A percentile compares a stretch with the other conserved stretches of the same genome.
phyloP scores from a whole-genome alignment of 2,329 filamentous ascomycete species.

The Thielaviopsis punctulata region DNA sequence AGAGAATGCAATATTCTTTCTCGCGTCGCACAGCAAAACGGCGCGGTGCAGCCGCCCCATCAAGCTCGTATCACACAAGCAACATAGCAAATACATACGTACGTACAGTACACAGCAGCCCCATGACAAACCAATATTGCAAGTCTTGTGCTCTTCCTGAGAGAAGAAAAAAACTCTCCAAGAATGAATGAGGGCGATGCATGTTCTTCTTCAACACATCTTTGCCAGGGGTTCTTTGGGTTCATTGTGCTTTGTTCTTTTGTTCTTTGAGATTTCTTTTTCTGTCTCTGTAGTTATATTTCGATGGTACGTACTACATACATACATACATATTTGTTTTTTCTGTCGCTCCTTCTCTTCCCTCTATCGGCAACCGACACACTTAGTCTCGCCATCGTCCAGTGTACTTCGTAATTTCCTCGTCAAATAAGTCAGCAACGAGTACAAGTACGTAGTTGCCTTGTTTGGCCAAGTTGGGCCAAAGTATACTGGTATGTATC shows the following conservation, averaged over 20 bases:
- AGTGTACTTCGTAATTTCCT: neutral
- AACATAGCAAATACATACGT: neutral
- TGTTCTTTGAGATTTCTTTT: neutral
- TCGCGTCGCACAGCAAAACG: neutral
- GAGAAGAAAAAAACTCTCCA: too few relatives aligned
- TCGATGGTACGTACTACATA: too few relatives aligned
- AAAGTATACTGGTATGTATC: too few relatives aligned
- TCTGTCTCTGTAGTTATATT: neutral
- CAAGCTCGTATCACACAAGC: neutral
- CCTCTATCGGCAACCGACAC: neutral
- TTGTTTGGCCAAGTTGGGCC: neutral
- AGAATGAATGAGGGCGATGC: too few relatives aligned
- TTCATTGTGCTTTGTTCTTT: too few relatives aligned
- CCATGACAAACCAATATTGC: too few relatives aligned
- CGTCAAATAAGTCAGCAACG: neutral
- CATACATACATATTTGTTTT: too few relatives aligned
- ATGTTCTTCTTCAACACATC: too few relatives aligned
- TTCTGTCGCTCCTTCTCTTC: neutral
- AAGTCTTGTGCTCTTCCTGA: too few relatives aligned
- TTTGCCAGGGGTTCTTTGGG: too few relatives aligned
- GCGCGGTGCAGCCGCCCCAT: neutral
- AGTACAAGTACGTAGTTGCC: neutral
- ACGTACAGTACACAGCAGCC: neutral
- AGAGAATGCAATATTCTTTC: neutral
- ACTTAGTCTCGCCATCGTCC: neutral